Evolutionary conservation across 257 asterid species (phyloP), one percentile per base, ranked within the genome.

Genomic region (Asclepias syriaca): DNA sequence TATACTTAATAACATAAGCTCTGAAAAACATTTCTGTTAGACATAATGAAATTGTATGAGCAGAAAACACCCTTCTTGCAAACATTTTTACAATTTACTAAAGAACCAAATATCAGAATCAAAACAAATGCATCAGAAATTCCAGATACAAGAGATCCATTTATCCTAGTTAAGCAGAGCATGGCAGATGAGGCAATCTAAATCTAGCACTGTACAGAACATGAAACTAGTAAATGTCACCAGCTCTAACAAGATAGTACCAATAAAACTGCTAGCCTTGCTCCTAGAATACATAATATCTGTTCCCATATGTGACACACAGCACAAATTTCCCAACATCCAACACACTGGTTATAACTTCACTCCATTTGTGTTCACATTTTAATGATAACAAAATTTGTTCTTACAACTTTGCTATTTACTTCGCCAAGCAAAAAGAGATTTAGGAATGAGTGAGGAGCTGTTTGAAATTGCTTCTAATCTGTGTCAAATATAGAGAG

Each of bases 381-480:
- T 21, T 10, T 39, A 50, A 21, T 22, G 66, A 19, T 3, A 71
- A 60, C 19, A 61, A 50, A 7, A n/a, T 66, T 57, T 15, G 24
- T n/a, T 22, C 45, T 22, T n/a, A 29, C 14, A 57, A 63, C 16
- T 51, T 43, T 50, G 77, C 48, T 72, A 78, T 58, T 70, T 58
- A 68, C 78, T 74, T 32, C 76, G 76, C 78, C 85, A 81, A 72
- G 74, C 67, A 32, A 77, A 22, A 71, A 81, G 18, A 29, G 84
- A 74, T 46, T 53, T 81, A 43, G 74, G 64, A 24, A 74, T 68
- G 46, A 77, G 48, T 5, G 72, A 49, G 50, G 54, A n/a, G 22
- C 75, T 63, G 18, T 58, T 67, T 54, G 80, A 63, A 60, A 58
- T 54, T 63, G 74, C 60, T 63, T 71, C 84, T 55, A 81, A 66